These are phyloP conservation scores for Nigrospora oryzae DNA, from an alignment of 2,329 filamentous ascomycete species.

Conservation along the genomic window DNA sequence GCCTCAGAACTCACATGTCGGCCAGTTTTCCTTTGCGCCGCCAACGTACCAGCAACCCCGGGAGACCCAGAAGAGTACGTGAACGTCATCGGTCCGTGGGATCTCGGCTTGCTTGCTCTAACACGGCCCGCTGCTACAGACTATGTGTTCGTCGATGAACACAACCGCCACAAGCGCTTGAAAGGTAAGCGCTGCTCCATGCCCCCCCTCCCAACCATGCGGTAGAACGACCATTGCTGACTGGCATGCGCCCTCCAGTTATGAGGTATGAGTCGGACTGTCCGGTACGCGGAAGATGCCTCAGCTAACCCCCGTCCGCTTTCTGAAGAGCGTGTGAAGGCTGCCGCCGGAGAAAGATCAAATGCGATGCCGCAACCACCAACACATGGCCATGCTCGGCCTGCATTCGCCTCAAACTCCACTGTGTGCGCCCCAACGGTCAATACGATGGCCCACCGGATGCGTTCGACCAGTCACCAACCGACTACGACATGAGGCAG, in stretches of 20 bases:
- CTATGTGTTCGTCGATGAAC: conserved; percentile 98
- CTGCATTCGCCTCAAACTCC: conserved; percentile 83
- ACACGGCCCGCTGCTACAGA: conserved; percentile 43
- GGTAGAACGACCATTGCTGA: neutral
- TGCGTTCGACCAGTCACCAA: conserved; percentile 40
- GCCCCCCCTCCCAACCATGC: neutral
- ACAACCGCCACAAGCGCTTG: conserved; percentile 92
- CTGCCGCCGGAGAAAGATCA: conserved; percentile 91
- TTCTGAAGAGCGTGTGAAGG: conserved; percentile 95
- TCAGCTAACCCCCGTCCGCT: neutral
- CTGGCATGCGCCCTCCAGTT: neutral
- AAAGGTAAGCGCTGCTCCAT: conserved; percentile 56
- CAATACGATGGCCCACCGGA: conserved; percentile 56
- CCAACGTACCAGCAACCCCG: conserved; percentile 44
- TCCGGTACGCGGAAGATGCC: too few species aligned
- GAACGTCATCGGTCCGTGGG: conserved; percentile 5
- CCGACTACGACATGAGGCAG: conserved; percentile 40
- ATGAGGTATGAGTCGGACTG: neutral
- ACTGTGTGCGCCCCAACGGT: conserved; percentile 83
- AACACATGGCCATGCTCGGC: conserved; percentile 97
- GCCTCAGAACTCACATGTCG: conserved; percentile 62
- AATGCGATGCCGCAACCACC: conserved; percentile 93
- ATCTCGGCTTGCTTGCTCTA: conserved; percentile 5
- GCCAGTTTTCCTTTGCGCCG: conserved; percentile 69
- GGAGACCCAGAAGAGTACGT: conserved; percentile 78